Conservation (phyloP, 352 stramenopile species). For the Globisporangium rhizosaccharum region DNA sequence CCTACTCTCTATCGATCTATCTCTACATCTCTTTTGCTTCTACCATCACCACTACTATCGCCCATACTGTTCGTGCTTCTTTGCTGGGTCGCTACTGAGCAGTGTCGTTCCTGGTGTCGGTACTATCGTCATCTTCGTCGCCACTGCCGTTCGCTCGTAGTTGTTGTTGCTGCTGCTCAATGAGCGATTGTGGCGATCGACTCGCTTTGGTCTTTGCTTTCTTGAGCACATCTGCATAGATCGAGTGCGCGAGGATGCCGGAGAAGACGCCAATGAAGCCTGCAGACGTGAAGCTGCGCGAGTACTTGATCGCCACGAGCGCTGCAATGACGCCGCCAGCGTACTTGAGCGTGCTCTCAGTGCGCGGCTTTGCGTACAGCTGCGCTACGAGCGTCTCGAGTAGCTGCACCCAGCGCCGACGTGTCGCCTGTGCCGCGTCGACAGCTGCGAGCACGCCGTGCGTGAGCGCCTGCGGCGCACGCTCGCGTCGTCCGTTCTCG, state of each 20-base stretch:
- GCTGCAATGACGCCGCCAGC: constrained; percentile 52
- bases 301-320: constrained; percentile 52
- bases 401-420: constrained; percentile 18
- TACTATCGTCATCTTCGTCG: not conserved
- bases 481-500: not conserved
- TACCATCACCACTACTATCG: not conserved
- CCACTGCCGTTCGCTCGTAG: not conserved
- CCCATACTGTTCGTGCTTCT: not conserved
- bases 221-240: constrained; percentile 65
- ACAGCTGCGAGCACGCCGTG: constrained; percentile 10
- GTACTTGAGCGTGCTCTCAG: constrained; percentile 56
- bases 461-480: not conserved
- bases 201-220: constrained; percentile 13
- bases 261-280: constrained; percentile 53
- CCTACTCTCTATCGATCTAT: not conserved
- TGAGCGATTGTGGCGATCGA: not conserved
- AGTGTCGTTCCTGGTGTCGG: not conserved
- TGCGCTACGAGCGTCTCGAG: constrained; percentile 18
- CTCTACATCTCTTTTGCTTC: not conserved
- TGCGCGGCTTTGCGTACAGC: constrained; percentile 22
- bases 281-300: constrained; percentile 54
- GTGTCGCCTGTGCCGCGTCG: constrained; percentile 15
- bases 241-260: constrained; percentile 59
- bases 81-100: not conserved
- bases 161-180: constrained; percentile 10